Evolutionary conservation across 495 filamentous ascomycete species (phyloP).

Genomic region (Aspergillus steynii): DNA sequence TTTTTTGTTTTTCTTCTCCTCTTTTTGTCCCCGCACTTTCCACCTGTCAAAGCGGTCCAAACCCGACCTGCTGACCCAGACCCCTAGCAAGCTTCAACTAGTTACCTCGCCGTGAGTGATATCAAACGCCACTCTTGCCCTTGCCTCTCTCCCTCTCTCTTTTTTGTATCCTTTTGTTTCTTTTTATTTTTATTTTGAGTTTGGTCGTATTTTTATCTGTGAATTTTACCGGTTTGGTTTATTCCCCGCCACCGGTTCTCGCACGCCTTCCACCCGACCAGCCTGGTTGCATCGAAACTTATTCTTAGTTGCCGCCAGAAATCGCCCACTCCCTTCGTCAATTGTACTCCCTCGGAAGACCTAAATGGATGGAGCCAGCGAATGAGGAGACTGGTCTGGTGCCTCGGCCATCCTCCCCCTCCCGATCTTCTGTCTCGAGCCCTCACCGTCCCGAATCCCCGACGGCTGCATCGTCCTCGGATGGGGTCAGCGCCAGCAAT

Average conservation of each 20-base stretch:
- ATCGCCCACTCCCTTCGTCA: background rate
- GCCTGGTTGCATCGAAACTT: conserved; percentile 19
- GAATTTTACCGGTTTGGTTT: background rate
- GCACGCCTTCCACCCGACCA: conserved; percentile 1
- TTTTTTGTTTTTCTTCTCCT: conserved; percentile 2
- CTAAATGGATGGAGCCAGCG: conserved; percentile 54
- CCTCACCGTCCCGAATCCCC: conserved; percentile 11
- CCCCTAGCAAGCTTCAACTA: conserved; percentile 1
- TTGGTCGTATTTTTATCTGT: background rate
- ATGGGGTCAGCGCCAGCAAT: conserved; percentile 10
- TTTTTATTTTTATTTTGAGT: background rate
- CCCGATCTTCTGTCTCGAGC: background rate
- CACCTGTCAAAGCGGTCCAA: background rate
- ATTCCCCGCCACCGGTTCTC: conserved; percentile 17
- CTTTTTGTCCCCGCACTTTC: conserved; percentile 5
- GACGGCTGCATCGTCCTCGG: conserved; percentile 11
- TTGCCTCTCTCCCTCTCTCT: background rate
- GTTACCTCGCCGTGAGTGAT: conserved; percentile 1
- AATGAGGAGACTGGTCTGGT: conserved; percentile 43
- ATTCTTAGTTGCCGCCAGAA: conserved; percentile 18
- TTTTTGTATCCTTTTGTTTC: too few relatives aligned
- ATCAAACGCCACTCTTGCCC: background rate
- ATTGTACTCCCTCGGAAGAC: conserved; percentile 16
- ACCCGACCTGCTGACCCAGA: background rate
- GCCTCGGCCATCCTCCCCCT: conserved; percentile 28